Evolutionary conservation across 2,329 filamentous ascomycete species (phyloP).

Genomic region (Penicillium digitatum): DNA sequence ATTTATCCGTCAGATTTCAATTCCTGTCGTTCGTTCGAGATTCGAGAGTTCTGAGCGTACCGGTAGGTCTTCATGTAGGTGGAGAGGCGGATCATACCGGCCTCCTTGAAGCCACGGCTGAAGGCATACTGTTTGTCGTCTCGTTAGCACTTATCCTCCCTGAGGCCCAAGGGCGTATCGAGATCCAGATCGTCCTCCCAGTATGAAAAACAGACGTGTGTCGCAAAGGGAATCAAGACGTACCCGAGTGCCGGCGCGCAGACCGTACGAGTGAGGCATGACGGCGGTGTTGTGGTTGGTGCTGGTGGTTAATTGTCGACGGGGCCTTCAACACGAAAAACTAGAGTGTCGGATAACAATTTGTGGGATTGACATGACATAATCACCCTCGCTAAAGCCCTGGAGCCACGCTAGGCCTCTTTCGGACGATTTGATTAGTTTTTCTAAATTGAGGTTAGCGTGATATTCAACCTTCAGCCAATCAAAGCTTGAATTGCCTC

Average conservation of each 20-base stretch:
- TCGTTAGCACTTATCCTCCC: slow-evolving; percentile 33
- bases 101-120: slow-evolving; percentile 89
- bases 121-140: slow-evolving; percentile 69
- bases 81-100: slow-evolving; percentile 86
- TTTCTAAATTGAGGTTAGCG: not conserved
- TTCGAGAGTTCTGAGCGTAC: slow-evolving; percentile 48
- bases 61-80: slow-evolving; percentile 95
- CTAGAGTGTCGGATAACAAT: slow-evolving; percentile 11
- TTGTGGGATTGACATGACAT: slow-evolving; percentile 8
- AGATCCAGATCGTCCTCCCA: not conserved
- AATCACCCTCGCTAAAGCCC: slow-evolving; percentile 19
- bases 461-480: not conserved
- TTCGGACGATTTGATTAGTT: not conserved
- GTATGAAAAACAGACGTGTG: slow-evolving; percentile 2
- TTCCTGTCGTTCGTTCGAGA: slow-evolving; percentile 24
- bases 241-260: slow-evolving; percentile 80
- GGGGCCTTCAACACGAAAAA: slow-evolving; percentile 18
- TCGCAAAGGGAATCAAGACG: slow-evolving; percentile 38
- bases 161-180: slow-evolving; percentile 11
- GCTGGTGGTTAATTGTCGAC: slow-evolving; percentile 39
- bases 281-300: slow-evolving; percentile 53
- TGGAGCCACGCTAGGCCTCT: not conserved
- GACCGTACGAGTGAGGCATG: slow-evolving; percentile 85
- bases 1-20: slow-evolving; percentile 43
- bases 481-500: not conserved